Evolutionary conservation across 2,329 filamentous ascomycete species (phyloP).

Genomic region (Aspergillus thermomutatus): DNA sequence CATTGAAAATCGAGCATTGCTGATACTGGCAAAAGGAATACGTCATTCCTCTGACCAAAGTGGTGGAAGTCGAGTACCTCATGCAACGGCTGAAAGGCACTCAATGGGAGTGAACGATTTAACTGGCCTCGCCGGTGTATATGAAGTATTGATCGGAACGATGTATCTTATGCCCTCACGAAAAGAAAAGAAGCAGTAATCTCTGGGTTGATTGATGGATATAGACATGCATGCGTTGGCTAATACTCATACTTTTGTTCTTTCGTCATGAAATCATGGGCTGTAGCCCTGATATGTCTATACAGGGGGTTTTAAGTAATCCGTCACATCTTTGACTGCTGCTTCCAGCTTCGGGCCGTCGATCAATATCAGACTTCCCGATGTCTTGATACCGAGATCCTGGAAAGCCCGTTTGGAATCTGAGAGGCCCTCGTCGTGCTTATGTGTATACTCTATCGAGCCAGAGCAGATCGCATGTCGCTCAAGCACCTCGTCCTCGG

Average conservation of each 20-base stretch:
- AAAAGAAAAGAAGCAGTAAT: neutral
- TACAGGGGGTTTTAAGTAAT: conserved; percentile 63
- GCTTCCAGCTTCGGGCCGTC: conserved; percentile 72
- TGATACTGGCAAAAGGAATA: conserved; percentile 48
- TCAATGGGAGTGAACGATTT: conserved; percentile 41
- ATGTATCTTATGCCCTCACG: neutral
- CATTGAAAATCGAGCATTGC: neutral
- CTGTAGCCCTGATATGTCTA: conserved; percentile 20
- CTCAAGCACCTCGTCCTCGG: conserved; percentile 87
- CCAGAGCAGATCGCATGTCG: conserved; percentile 68
- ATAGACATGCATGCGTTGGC: conserved; percentile 1
- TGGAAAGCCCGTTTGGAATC: conserved; percentile 95
- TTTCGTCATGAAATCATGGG: conserved; percentile 1
- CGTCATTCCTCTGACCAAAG: conserved; percentile 96
- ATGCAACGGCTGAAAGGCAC: conserved; percentile 76
- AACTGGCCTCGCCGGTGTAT: neutral
- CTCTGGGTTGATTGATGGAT: neutral
- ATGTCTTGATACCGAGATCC: conserved; percentile 81
- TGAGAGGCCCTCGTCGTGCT: conserved; percentile 70
- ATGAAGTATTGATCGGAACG: neutral
- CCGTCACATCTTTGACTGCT: conserved; percentile 71
- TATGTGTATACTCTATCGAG: conserved; percentile 74
- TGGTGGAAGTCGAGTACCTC: conserved; percentile 95
- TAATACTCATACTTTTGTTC: conserved; percentile 2
- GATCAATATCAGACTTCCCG: conserved; percentile 81